These are phyloP conservation scores for Gossypium armourianum DNA, from an alignment of 441 rosid species.

Conservation along the genomic window DNA sequence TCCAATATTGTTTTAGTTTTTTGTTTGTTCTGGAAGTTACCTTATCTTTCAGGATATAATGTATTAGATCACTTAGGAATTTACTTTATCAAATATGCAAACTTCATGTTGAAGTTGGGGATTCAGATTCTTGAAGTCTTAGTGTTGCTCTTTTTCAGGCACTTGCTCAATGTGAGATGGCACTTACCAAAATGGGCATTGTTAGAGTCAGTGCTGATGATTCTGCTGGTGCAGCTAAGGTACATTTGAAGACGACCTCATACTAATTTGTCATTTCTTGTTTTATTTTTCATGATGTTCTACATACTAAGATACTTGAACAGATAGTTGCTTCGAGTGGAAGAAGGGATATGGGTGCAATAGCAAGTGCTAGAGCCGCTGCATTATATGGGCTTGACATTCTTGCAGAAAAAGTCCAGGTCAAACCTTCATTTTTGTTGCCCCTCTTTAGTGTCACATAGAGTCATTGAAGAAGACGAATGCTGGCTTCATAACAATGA, in stretches of 20 bases:
- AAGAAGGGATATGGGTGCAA: slow-evolving; percentile 52
- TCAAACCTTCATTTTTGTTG: slow-evolving; percentile 16
- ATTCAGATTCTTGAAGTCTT: slow-evolving; percentile 1
- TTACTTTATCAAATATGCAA: neutral
- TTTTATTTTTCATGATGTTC: neutral
- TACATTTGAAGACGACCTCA: slow-evolving; percentile 18
- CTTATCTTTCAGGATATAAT: neutral
- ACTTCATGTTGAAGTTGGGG: neutral
- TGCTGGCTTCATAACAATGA: neutral
- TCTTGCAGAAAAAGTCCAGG: slow-evolving; percentile 71
- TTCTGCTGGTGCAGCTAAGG: slow-evolving; percentile 88
- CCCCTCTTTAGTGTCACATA: neutral
- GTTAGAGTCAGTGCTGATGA: slow-evolving; percentile 52
- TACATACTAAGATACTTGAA: neutral
- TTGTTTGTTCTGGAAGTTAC: slow-evolving; percentile 6
- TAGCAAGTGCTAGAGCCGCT: slow-evolving; percentile 88
- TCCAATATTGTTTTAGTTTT: neutral
- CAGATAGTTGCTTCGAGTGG: slow-evolving; percentile 57
- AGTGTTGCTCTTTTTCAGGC: slow-evolving; percentile 41
- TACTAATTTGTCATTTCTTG: slow-evolving; percentile 8
- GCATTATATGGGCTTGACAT: slow-evolving; percentile 68
- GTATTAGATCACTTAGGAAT: neutral
- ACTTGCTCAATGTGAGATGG: slow-evolving; percentile 63
- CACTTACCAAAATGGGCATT: slow-evolving; percentile 51
- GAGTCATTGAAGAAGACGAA: slow-evolving; percentile 5